Evolutionary conservation across 495 filamentous ascomycete genomes (phyloP), one percentile per base, ranked within the genome.

Genomic region (Aspergillus conjunctus): DNA sequence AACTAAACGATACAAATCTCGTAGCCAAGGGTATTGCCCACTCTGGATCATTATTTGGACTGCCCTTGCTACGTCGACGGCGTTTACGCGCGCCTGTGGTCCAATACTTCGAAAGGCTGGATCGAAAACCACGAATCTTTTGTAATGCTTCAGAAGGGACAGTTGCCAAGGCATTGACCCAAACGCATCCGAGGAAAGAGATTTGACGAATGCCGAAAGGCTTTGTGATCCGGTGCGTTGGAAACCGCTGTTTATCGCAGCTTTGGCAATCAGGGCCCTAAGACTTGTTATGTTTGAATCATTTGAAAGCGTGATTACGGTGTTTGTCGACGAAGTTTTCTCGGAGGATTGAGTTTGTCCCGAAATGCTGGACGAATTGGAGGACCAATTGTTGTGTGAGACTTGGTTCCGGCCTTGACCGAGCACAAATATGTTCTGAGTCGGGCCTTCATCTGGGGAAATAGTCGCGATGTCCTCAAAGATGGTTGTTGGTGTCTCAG

Each of bases 401-500:
- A 54, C 39, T 48, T 66, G 61, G 63, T 50, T 49, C 22, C 55
- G 57, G n/a, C 65, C 68, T 30, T 92, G 88, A 1, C 92, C 91
- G 4, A 96, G 83, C 1, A 97, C 87, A 32, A 96, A 72, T 44
- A 97, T 94, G 66, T 95, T 93, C 8, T 91, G 92, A 32, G 90
- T 80, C 1, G 84, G 85, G 14, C 83, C 88, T 54, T 90, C 85
- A 56, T 92, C 88, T 0, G 91, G 91, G 8, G 90, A 93, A 14
- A 90, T 80, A 4, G 88, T 88, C 44, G 73, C 73, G 0, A 86
- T 88, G 68, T 97, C 92, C 70, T 97, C 92, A 69, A 97, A 96
- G 62, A 96, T 90, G 10, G 92, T 97, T 1, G 91, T 92, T 0
- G 92, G 92, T 0, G 92, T 97, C 75, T 97, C 92, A 10, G 92